A percentile compares a stretch with the other conserved stretches of the same genome.
Conservation (phyloP, 441 rosid species). For the Manihot esculenta region DNA sequence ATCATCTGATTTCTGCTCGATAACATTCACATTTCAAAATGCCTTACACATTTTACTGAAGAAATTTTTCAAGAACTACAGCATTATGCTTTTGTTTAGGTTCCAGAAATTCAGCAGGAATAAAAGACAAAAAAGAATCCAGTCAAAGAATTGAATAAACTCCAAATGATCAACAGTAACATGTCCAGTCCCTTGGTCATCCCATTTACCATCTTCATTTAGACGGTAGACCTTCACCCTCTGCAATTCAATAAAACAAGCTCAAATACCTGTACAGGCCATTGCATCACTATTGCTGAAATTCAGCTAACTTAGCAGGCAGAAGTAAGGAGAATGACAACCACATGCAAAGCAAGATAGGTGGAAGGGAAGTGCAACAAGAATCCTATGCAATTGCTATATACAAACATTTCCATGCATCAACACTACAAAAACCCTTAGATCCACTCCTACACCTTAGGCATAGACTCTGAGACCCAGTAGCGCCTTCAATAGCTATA, state of each 20-base stretch:
- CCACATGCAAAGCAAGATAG: too few species aligned
- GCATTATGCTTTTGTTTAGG: constrained; percentile 3
- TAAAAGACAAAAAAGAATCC: constrained; percentile 12
- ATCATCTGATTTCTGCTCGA: constrained; percentile 93
- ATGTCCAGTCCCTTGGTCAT: constrained; percentile 98
- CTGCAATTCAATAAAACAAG: constrained; percentile 41
- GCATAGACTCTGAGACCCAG: too few species aligned
- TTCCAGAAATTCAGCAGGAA: constrained; percentile 12
- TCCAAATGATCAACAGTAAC: constrained; percentile 86
- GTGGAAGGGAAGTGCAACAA: too few species aligned
- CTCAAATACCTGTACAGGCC: neutral
- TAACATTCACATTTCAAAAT: constrained; percentile 24
- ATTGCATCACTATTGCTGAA: neutral
- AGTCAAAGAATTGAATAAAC: constrained; percentile 40
- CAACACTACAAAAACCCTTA: too few species aligned
- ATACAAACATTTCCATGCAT: too few species aligned
- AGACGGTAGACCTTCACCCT: constrained; percentile 95
- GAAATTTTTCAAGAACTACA: neutral
- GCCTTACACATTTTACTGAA: constrained; percentile 3
- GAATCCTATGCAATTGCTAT: too few species aligned
- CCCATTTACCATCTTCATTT: constrained; percentile 97
- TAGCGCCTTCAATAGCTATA: too few species aligned
- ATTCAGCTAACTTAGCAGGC: constrained; percentile 2
- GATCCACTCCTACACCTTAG: too few species aligned
- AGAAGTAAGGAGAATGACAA: neutral